Conservation (phyloP, 2,329 filamentous ascomycete species). For the Alternaria sp. region DNA sequence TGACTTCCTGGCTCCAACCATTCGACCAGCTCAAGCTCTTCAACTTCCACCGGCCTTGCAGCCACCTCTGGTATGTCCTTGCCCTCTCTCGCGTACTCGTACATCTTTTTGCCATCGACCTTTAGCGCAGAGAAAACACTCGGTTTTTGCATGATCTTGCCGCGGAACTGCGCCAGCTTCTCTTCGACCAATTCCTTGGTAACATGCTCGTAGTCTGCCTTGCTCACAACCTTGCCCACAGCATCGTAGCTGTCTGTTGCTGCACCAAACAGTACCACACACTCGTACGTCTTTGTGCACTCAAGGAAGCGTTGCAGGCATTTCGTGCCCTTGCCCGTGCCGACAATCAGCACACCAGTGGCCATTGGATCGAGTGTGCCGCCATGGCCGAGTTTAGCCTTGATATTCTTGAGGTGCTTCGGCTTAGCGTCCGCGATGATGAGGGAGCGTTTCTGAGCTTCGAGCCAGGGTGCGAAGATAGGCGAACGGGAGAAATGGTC, state of each 20-base stretch:
- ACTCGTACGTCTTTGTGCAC: conserved; percentile 94
- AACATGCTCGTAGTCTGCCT: conserved; percentile 79
- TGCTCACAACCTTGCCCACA: conserved; percentile 81
- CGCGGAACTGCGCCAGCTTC: conserved; percentile 77
- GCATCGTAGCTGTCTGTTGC: conserved; percentile 93
- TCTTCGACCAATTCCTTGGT: conserved; percentile 81
- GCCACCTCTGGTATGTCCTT: conserved; percentile 88
- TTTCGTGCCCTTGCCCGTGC: conserved; percentile 89
- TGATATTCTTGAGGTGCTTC: conserved; percentile 60
- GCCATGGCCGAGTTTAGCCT: conserved; percentile 95
- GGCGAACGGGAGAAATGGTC: conserved; percentile 81
- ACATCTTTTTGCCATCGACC: conserved; percentile 91
- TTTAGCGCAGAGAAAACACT: conserved; percentile 93
- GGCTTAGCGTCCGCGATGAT: conserved; percentile 65
- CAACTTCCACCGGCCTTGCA: conserved; percentile 79
- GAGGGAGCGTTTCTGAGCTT: conserved; percentile 67
- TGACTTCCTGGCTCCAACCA: conserved; percentile 86
- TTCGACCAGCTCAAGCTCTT: conserved; percentile 80
- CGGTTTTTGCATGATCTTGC: conserved; percentile 87
- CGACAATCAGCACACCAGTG: conserved; percentile 89
- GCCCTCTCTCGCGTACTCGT: conserved; percentile 94
- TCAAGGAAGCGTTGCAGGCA: conserved; percentile 77
- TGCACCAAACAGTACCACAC: conserved; percentile 87
- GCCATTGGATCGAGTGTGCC: conserved; percentile 95
- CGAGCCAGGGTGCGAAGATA: conserved; percentile 81